Evolutionary conservation across 306 rosid species (phyloP).

Genomic region (Bauhinia variegata): DNA sequence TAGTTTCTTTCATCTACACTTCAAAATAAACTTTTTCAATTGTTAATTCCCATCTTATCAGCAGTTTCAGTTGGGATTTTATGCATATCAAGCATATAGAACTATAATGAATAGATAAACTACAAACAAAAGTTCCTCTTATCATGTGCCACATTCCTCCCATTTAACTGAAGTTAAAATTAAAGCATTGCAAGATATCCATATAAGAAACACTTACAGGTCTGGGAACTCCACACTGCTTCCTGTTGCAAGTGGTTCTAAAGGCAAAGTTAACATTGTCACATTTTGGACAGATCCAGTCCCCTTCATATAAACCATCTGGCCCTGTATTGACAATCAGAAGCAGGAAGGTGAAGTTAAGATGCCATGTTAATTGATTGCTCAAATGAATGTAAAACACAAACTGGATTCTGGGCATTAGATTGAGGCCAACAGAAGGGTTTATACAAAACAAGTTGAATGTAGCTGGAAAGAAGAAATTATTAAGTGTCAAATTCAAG

Average conservation of each 20-base stretch:
- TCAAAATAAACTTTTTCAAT: background rate
- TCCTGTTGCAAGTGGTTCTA: slow-evolving; percentile 60
- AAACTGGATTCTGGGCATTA: no score
- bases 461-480: no score
- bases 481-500: no score
- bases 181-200: background rate
- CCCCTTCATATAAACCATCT: slow-evolving; percentile 52
- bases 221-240: slow-evolving; percentile 54
- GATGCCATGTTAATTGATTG: no score
- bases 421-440: no score
- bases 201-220: slow-evolving; percentile 45
- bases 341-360: background rate
- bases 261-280: slow-evolving; percentile 61
- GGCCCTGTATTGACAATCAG: slow-evolving; percentile 43
- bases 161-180: background rate
- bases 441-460: no score
- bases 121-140: slow-evolving; percentile 5
- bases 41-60: background rate
- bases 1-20: no score
- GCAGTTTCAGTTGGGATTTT: background rate
- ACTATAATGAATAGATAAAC: background rate
- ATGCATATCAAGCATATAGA: background rate
- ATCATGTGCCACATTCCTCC: slow-evolving; percentile 3
- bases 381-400: no score
- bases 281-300: slow-evolving; percentile 54